A percentile compares a stretch with the other conserved stretches of the same genome.
phyloP scores from a whole-genome alignment of 2,329 filamentous ascomycete genomes.

The Colletotrichum sp. region DNA sequence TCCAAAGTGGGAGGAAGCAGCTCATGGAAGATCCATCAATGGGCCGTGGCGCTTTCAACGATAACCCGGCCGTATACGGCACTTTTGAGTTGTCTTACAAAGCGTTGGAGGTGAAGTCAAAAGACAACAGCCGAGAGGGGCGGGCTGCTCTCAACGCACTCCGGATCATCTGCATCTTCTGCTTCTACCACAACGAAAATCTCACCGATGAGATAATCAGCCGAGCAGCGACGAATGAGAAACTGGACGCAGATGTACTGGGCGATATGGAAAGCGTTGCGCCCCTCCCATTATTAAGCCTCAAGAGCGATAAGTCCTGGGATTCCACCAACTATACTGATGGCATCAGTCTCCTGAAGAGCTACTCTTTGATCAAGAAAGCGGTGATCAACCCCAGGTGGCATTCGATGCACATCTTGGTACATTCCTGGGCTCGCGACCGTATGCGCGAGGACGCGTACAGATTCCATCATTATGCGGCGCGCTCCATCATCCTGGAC shows the following conservation, averaged over 20 bases:
- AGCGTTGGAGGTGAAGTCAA: conserved; percentile 1
- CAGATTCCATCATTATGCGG: no score
- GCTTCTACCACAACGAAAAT: conserved; percentile 32
- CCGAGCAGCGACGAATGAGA: no score
- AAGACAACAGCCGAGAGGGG: not conserved
- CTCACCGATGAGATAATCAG: not conserved
- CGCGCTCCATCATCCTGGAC: not conserved
- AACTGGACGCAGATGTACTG: no score
- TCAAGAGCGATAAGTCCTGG: no score
- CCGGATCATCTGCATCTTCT: conserved; percentile 28
- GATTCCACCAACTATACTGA: not conserved
- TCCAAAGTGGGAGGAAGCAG: conserved; percentile 14
- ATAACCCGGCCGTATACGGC: conserved; percentile 24
- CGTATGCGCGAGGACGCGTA: not conserved
- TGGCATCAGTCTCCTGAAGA: not conserved
- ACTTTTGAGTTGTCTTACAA: conserved; percentile 30
- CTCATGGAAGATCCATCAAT: conserved; percentile 1
- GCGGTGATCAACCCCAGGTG: fast-evolving
- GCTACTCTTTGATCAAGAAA: conserved; percentile 25
- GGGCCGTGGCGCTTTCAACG: conserved; percentile 8
- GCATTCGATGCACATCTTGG: conserved; percentile 28
- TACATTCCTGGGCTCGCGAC: conserved; percentile 27
- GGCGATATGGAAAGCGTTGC: no score
- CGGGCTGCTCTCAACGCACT: conserved; percentile 24
- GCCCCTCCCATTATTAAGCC: no score